Base-by-base conservation (phyloP, 495 filamentous ascomycete species). In the Trichocladium antarcticum region DNA sequence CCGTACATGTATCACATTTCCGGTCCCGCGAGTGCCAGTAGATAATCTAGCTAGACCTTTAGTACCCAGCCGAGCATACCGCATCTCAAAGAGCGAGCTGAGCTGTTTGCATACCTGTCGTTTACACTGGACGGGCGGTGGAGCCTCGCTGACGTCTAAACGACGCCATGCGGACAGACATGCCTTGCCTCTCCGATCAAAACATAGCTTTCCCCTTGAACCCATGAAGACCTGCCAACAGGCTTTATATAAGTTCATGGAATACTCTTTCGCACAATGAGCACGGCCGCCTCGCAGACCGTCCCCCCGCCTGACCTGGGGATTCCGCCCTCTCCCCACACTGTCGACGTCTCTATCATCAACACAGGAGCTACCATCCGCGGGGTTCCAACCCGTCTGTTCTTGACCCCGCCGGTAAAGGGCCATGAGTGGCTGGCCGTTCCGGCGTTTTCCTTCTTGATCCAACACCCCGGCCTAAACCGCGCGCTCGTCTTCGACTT, bases 401-500 rank as follows among this genome's bases (percentile, higher is more conserved):
- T 79, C 40, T 49, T 78, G 16, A 45, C 55, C 12, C 76, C 77
- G 0, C 27, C 59, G 2, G 71, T 78, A 34, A 27, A 58, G 15
- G 70, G 74, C 4, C 58, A 70, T 46, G 53, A 66, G 1, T 56
- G 63, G 21, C 48, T 80, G 10, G 56, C 46, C 20, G 63, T 27
- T 3, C 77, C 77, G 0, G 55, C 63, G 34, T 80, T 68, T 62
- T 69, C 69, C 5, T 82, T 81, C 57, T 62, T 82, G 0, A 69
- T 83, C 48, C 63, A 74, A 42, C 71, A 80, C 50, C 64, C 68
- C 0, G 31, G 36, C 5, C 64, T 68, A 0, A 64, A 65, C 20
- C 61, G 66, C 12, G 67, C 70, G 6, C 24, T 80, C 5, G 54
- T 84, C 9, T 82, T 79, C 53, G 80, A 83, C 55, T 69, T 82